A percentile compares a stretch with the other conserved stretches of the same genome.
Conservation (phyloP, 1,284 basidiomycete species). For the Schizophyllum amplum region DNA sequence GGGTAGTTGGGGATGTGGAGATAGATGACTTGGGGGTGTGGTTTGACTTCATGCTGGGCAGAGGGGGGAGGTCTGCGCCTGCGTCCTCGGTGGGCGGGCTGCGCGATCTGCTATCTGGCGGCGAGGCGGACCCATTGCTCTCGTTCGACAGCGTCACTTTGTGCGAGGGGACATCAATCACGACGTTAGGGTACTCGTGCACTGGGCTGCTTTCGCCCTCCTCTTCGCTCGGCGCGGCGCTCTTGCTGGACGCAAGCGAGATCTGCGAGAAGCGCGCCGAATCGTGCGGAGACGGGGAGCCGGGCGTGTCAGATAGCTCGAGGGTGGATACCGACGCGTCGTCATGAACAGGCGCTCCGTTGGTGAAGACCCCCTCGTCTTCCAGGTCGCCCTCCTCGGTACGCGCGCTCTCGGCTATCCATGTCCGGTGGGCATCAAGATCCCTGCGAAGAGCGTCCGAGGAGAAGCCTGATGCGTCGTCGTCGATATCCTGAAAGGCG, state of each 20-base stretch:
- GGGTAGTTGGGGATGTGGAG: constrained; percentile 10
- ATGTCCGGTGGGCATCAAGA: neutral
- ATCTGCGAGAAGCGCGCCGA: constrained; percentile 37
- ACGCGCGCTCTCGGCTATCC: neutral
- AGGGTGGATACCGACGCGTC: neutral
- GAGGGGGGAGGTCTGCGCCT: constrained; percentile 5
- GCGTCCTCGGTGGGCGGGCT: constrained; percentile 6
- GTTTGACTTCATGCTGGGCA: constrained; percentile 12
- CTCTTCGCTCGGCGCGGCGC: constrained; percentile 5
- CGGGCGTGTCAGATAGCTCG: neutral
- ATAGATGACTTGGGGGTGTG: constrained; percentile 7
- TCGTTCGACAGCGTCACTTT: constrained; percentile 16
- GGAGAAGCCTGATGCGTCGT: constrained; percentile 21
- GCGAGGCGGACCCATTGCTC: constrained; percentile 2
- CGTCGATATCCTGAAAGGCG: neutral
- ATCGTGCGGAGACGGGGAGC: constrained; percentile 10
- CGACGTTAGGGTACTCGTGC: constrained; percentile 33
- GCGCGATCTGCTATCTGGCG: constrained; percentile 5
- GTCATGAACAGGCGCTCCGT: neutral
- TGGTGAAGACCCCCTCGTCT: neutral
- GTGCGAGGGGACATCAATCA: constrained; percentile 33
- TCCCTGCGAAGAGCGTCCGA: neutral
- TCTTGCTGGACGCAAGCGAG: constrained; percentile 26
- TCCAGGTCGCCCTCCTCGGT: neutral
- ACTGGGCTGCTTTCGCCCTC: constrained; percentile 7